Conservation (phyloP, 805 yeast genomes). For the Myxozyma kluyveri region DNA sequence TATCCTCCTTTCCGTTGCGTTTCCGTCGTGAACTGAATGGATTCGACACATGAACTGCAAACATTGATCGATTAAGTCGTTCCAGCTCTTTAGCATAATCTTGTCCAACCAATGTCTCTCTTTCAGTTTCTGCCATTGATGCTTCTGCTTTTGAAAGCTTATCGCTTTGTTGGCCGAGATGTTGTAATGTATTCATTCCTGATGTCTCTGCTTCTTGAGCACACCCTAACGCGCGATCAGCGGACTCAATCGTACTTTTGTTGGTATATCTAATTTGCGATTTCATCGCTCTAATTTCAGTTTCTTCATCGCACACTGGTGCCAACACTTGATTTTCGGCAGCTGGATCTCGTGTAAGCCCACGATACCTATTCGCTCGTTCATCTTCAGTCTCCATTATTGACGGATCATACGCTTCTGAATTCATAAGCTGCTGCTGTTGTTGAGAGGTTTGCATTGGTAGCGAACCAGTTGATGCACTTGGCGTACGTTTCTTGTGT, state of each 20-base stretch:
- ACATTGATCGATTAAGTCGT: slow-evolving; percentile 73
- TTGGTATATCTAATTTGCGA: slow-evolving; percentile 79
- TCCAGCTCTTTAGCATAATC: slow-evolving; percentile 76
- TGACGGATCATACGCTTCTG: slow-evolving; percentile 20
- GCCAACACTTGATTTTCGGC: slow-evolving; percentile 2
- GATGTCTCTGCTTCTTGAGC: slow-evolving; percentile 70
- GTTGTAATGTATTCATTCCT: slow-evolving; percentile 79
- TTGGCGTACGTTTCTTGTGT: no score
- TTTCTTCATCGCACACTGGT: slow-evolving; percentile 44
- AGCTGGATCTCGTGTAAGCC: neutral
- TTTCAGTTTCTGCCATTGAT: slow-evolving; percentile 69
- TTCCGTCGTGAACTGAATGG: slow-evolving; percentile 85
- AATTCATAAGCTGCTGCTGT: no score
- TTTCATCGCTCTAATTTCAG: slow-evolving; percentile 79
- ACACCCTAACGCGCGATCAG: slow-evolving; percentile 73
- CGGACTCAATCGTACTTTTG: slow-evolving; percentile 79
- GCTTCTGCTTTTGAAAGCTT: slow-evolving; percentile 75
- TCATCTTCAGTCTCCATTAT: slow-evolving; percentile 19
- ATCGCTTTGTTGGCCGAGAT: slow-evolving; percentile 90
- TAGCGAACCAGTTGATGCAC: no score
- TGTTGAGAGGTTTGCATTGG: no score
- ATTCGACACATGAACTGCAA: slow-evolving; percentile 75
- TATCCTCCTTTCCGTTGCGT: slow-evolving; percentile 64
- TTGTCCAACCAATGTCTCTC: slow-evolving; percentile 78
- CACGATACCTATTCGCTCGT: no score